Evolutionary conservation across 352 stramenopile species (phyloP), one percentile per base, ranked within the genome.

Genomic region (Globisporangium mamillatum): DNA sequence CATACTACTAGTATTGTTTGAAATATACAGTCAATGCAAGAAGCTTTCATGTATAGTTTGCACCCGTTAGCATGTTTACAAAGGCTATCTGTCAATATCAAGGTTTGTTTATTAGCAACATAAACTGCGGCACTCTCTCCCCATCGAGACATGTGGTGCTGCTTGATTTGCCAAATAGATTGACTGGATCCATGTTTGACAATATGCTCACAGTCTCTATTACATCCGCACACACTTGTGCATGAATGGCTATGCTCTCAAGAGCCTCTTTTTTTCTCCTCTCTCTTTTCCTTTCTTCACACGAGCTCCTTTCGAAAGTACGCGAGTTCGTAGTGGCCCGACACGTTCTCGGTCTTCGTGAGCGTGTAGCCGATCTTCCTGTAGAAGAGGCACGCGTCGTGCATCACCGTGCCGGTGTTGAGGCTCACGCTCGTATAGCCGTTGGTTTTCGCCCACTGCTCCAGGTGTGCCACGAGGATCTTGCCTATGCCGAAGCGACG

Each of bases 401-500:
- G n/a, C 64, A 78, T 74, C 34, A 74, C 64, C 0, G 46, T 60
- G n/a, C 66, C 69, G 4, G 70, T 75, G 12, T 36, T 63, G 16
- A 78, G 67, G 14, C 24, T 60, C 25, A 78, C 38, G 14, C 18
- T 63, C 25, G 34, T 27, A 27, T 67, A 74, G 4, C 66, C 60
- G 20, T 68, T 56, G 3, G 16, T 22, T 10, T 27, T 48, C 1
- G 66, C 70, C 69, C 69, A 78, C 14, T 25, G 4, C 44, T 78
- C 73, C 18, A 76, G 27, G 24, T 72, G 55, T 4, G 46, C 22
- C 16, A 78, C 61, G 20, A 78, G 66, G 29, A 66, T 36, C n/a
- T 65, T 60, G 34, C 63, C 74, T 22, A 80, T n/a, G 18, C 74
- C 74, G 44, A 67, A 70, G 34, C 71, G 68, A 2, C 72, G 68